Conservation (phyloP, 2,329 filamentous ascomycete species). For the Pseudocercospora musae region DNA sequence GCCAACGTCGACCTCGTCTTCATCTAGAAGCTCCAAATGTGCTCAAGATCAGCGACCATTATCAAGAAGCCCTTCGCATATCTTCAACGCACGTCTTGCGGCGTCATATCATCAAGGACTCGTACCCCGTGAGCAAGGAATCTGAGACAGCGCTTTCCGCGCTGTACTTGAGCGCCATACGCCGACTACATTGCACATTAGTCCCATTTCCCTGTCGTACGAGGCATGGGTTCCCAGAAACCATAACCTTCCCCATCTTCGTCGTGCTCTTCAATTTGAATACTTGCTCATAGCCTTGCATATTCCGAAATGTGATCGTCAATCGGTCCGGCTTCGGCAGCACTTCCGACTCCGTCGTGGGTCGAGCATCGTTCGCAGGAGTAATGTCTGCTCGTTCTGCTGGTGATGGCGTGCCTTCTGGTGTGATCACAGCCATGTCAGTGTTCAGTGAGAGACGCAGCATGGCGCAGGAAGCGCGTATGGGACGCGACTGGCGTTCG, state of each 20-base stretch:
- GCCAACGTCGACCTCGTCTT: background rate
- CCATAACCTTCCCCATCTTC: background rate
- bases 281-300: background rate
- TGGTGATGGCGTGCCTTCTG: background rate
- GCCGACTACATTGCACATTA: background rate
- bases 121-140: background rate
- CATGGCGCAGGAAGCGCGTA: background rate
- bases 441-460: background rate
- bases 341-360: background rate
- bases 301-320: background rate
- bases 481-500: background rate
- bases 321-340: background rate
- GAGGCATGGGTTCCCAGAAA: background rate
- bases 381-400: background rate
- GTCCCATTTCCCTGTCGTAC: background rate
- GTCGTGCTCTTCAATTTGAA: background rate
- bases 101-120: background rate
- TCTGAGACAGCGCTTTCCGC: background rate
- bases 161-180: background rate
- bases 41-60: background rate
- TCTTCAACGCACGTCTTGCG: background rate
- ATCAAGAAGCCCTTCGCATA: too few relatives aligned
- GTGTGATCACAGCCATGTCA: background rate
- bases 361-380: background rate
- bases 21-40: background rate